These are phyloP conservation scores for Streptanthus diversifolius DNA, from an alignment of 345 rosid species.

Conservation along the genomic window DNA sequence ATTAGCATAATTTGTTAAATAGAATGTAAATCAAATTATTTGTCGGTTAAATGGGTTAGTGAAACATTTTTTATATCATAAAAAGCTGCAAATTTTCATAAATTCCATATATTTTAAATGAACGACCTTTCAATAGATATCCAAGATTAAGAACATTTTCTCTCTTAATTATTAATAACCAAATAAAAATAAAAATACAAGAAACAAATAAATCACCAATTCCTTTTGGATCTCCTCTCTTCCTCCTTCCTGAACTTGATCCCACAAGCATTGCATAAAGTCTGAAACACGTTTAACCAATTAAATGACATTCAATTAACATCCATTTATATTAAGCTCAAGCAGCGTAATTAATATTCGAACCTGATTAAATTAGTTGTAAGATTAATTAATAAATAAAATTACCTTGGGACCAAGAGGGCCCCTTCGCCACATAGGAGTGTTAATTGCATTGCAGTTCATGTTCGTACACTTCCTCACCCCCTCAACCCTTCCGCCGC, in stretches of 20 bases:
- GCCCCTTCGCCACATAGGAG: slow-evolving; percentile 41
- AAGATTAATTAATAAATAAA: not conserved
- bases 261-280: slow-evolving; percentile 35
- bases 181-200: not conserved
- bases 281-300: slow-evolving; percentile 18
- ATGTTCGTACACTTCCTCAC: slow-evolving; percentile 12
- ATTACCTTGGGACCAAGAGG: slow-evolving; percentile 38
- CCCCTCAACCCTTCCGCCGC: not conserved
- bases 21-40: not conserved
- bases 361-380: not conserved
- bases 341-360: not conserved
- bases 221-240: slow-evolving; percentile 13
- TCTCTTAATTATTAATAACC: not conserved
- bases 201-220: not conserved
- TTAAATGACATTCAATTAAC: not conserved
- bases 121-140: not conserved
- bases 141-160: not conserved
- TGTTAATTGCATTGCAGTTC: slow-evolving; percentile 12
- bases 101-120: not conserved
- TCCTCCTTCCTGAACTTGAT: slow-evolving; percentile 32
- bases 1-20: not conserved
- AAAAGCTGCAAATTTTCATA: not conserved
- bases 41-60: not conserved
- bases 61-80: not conserved
- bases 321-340: not conserved